phyloP scores from a whole-genome alignment of 192 early-diverging fungal genomes.

The Podila epicladia region DNA sequence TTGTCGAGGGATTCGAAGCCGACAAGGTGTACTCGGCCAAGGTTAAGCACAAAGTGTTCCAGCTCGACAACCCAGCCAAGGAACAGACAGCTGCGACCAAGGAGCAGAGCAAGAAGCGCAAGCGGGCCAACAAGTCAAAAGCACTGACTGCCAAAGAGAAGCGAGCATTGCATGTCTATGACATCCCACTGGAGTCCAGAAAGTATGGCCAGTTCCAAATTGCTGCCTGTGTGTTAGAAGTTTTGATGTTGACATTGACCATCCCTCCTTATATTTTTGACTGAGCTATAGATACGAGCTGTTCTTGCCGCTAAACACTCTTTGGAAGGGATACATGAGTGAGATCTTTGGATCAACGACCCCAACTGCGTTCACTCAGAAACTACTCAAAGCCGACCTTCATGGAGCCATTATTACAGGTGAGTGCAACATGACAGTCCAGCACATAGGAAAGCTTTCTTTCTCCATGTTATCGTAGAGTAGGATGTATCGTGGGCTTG shows the following conservation, averaged over 20 bases:
- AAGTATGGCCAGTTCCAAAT: constrained; percentile 34
- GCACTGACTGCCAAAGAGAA: constrained; percentile 72
- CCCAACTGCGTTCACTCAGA: constrained; percentile 50
- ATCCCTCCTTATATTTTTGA: not conserved
- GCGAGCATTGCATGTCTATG: constrained; percentile 66
- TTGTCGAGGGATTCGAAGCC: constrained; percentile 31
- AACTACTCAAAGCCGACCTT: constrained; percentile 83
- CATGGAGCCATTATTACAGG: constrained; percentile 85
- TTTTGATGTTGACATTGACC: not conserved
- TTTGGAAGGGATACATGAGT: constrained; percentile 84
- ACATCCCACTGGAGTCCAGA: constrained; percentile 67
- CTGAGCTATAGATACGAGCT: constrained; percentile 57
- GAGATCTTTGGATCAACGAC: constrained; percentile 60
- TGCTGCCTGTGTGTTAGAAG: not conserved
- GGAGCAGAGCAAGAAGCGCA: constrained; percentile 34
- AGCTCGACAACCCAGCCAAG: constrained; percentile 63
- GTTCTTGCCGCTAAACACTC: constrained; percentile 75
- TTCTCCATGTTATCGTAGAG: not conserved
- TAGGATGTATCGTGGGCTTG: not conserved
- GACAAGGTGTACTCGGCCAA: constrained; percentile 55
- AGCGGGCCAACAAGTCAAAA: constrained; percentile 57
- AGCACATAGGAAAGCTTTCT: not conserved
- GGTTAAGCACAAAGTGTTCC: constrained; percentile 60
- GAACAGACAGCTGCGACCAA: constrained; percentile 25
- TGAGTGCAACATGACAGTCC: constrained; percentile 24